Conservation (phyloP, 129 eudicot genomes). For the Helianthus tuberosus region DNA sequence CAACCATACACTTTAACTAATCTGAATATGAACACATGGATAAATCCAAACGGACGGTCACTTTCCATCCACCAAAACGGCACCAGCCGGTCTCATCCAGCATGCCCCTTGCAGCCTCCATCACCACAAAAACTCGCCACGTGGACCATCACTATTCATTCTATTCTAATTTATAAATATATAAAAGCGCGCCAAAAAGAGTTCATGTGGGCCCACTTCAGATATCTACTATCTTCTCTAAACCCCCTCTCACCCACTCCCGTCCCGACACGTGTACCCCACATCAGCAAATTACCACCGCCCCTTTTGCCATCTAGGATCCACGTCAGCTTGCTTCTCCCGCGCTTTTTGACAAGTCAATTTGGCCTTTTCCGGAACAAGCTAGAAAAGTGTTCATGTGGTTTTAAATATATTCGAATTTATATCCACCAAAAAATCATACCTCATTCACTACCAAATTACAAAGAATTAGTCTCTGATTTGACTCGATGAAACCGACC, state of each 20-base stretch:
- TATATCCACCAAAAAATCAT: background rate
- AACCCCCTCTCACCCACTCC: constrained; percentile 16
- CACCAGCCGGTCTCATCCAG: background rate
- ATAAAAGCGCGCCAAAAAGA: constrained; percentile 16
- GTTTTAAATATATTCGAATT: background rate
- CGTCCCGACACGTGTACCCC: constrained; percentile 14
- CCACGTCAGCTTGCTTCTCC: constrained; percentile 13
- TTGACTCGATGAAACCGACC: constrained; percentile 25
- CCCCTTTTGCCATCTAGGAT: constrained; percentile 23
- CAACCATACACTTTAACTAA: no score
- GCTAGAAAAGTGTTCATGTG: background rate
- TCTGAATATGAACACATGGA: background rate
- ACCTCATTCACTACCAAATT: background rate
- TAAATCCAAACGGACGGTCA: constrained; percentile 6
- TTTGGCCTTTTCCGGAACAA: constrained; percentile 16
- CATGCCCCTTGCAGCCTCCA: background rate
- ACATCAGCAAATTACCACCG: background rate
- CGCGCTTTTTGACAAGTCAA: constrained; percentile 3
- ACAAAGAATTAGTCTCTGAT: background rate
- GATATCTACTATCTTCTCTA: constrained; percentile 2
- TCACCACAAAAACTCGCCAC: constrained; percentile 14
- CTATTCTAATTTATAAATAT: background rate
- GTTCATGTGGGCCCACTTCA: background rate
- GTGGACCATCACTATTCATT: no score
- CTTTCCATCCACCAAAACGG: background rate